Evolutionary conservation across 345 rosid genomes (phyloP).

Genomic region (Gossypium ekmanianum): DNA sequence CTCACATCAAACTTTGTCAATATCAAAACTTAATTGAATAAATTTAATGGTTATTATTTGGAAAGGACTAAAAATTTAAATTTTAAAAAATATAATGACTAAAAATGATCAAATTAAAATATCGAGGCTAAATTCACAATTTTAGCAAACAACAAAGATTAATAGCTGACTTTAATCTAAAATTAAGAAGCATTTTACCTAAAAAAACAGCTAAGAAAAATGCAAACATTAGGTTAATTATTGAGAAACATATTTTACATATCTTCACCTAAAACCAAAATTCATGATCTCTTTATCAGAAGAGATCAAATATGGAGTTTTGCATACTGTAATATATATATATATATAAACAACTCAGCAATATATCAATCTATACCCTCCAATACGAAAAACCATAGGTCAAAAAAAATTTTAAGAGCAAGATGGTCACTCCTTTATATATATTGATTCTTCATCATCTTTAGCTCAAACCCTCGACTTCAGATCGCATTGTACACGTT

Average conservation of each 20-base stretch:
- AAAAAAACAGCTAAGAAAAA: too few relatives aligned
- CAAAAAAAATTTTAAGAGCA: background rate
- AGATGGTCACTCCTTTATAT: background rate
- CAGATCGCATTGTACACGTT: conserved; percentile 44
- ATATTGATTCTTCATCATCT: background rate
- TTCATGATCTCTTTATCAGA: background rate
- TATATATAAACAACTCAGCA: background rate
- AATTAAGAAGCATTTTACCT: too few relatives aligned
- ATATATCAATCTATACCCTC: conserved; percentile 1
- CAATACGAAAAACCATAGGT: background rate
- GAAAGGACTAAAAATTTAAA: too few relatives aligned
- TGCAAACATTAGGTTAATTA: too few relatives aligned
- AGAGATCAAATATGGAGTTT: background rate
- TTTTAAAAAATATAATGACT: too few relatives aligned
- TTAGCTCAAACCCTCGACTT: conserved; percentile 33
- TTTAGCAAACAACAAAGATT: too few relatives aligned
- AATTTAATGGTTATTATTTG: too few relatives aligned
- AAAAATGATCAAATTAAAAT: too few relatives aligned
- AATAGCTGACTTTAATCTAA: too few relatives aligned
- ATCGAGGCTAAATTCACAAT: too few relatives aligned
- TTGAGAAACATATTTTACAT: background rate
- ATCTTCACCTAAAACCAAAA: background rate
- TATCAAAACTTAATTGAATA: too few relatives aligned
- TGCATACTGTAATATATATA: background rate
- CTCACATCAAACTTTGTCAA: too few relatives aligned